Conservation (phyloP, 176 grass and related monocot species). For the Aegilops sharonensis region DNA sequence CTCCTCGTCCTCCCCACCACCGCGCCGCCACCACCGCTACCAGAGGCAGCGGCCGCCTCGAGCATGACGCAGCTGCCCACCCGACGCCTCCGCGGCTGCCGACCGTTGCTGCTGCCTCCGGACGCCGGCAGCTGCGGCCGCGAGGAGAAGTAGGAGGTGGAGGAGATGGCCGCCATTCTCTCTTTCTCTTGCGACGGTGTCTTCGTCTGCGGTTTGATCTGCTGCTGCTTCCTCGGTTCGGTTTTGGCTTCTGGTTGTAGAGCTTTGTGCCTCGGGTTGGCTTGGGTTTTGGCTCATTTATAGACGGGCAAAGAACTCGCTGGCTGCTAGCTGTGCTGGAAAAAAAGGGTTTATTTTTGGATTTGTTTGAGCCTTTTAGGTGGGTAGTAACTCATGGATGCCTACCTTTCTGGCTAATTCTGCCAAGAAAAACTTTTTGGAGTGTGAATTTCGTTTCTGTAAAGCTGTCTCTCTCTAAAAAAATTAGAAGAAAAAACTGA, state of each 20-base stretch:
- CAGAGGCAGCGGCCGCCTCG: constrained; percentile 31
- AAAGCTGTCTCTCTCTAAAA: background rate
- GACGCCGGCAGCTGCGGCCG: constrained; percentile 15
- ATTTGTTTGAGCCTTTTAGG: background rate
- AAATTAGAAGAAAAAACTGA: background rate
- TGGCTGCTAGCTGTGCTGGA: background rate
- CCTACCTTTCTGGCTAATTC: background rate
- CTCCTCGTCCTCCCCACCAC: constrained; percentile 50
- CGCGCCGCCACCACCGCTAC: background rate
- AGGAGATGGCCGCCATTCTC: constrained; percentile 47
- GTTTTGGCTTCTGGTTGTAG: too few species aligned
- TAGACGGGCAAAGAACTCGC: constrained; percentile 7
- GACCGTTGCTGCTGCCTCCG: background rate
- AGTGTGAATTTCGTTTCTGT: background rate
- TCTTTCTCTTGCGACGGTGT: too few species aligned
- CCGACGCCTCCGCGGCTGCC: background rate
- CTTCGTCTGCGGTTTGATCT: background rate
- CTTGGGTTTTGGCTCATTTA: constrained; percentile 27
- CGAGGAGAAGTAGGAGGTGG: constrained; percentile 48
- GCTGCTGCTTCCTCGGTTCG: too few species aligned
- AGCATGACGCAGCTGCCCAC: constrained; percentile 52
- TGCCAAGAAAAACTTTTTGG: background rate
- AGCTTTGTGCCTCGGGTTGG: background rate
- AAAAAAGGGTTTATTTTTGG: background rate
- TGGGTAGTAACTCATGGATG: background rate